Conservation (phyloP, 1,139 yeast species). For the Debaryomycetaceae sp. region DNA sequence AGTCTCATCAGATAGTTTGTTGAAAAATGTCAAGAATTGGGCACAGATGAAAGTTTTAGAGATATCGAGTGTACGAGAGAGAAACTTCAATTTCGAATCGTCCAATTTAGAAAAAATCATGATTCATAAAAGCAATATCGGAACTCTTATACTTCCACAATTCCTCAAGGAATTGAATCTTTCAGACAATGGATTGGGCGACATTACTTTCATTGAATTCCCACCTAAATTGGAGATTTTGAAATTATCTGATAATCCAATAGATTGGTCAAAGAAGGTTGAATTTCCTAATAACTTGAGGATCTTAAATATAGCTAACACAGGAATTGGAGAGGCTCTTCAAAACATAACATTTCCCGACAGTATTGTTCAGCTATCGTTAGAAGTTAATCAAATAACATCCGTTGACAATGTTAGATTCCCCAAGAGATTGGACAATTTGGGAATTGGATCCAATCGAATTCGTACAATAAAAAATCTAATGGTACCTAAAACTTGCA, state of each 20-base stretch:
- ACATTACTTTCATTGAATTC: constrained; percentile 6
- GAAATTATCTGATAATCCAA: constrained; percentile 21
- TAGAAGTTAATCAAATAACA: constrained; percentile 21
- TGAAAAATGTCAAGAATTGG: constrained; percentile 2
- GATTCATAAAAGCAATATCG: background rate
- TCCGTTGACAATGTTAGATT: constrained; percentile 17
- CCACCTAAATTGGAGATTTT: constrained; percentile 10
- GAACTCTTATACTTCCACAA: constrained; percentile 6
- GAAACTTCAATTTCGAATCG: background rate
- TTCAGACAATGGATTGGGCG: constrained; percentile 12
- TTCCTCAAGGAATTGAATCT: constrained; percentile 11
- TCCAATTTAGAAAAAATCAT: background rate
- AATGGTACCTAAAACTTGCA: constrained; percentile 13
- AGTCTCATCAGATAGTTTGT: constrained; percentile 1
- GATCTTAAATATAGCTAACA: constrained; percentile 16
- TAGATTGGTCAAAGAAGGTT: constrained; percentile 16
- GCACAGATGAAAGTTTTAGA: constrained; percentile 2
- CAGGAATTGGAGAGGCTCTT: constrained; percentile 14
- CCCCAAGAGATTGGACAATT: constrained; percentile 14
- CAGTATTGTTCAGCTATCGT: constrained; percentile 13
- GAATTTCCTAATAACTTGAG: constrained; percentile 12
- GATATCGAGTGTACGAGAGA: background rate
- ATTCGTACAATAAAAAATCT: constrained; percentile 11
- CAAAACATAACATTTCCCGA: constrained; percentile 15
- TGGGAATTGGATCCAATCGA: constrained; percentile 22